phyloP scores from a whole-genome alignment of 352 stramenopile species.

The Globisporangium polare region DNA sequence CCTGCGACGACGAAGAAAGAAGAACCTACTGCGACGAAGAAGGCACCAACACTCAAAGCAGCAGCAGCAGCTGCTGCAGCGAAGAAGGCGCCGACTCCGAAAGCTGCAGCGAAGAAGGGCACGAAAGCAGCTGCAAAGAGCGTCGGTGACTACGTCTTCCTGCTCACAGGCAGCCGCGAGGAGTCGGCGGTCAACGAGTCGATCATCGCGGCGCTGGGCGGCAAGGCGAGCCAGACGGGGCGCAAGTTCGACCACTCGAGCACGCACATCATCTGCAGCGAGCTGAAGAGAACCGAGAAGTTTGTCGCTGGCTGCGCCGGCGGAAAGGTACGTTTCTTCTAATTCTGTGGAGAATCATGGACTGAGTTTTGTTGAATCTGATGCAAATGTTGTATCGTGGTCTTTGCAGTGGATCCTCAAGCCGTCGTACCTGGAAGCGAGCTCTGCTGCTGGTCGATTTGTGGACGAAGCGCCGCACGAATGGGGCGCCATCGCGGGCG shows the following conservation, averaged over 20 bases:
- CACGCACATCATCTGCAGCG: slow-evolving; percentile 85
- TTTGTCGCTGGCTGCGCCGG: slow-evolving; percentile 77
- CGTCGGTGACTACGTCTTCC: slow-evolving; percentile 31
- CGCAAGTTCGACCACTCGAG: slow-evolving; percentile 65
- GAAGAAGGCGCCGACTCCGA: slow-evolving; percentile 12
- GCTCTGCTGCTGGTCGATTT: slow-evolving; percentile 59
- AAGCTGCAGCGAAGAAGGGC: slow-evolving; percentile 15
- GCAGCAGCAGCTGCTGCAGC: neutral
- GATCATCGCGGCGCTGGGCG: slow-evolving; percentile 65
- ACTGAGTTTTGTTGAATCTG: neutral
- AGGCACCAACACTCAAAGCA: slow-evolving; percentile 16
- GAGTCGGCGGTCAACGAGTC: slow-evolving; percentile 71
- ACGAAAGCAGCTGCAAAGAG: neutral
- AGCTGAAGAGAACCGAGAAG: slow-evolving; percentile 86
- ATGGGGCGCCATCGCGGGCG: slow-evolving; percentile 51
- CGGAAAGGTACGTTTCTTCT: slow-evolving; percentile 54
- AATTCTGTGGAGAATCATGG: neutral
- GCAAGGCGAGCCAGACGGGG: slow-evolving; percentile 54
- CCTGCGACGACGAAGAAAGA: slow-evolving; percentile 9
- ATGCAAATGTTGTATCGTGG: no score
- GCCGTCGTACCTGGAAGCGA: slow-evolving; percentile 72
- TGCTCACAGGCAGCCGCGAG: slow-evolving; percentile 73
- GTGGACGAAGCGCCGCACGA: slow-evolving; percentile 69
- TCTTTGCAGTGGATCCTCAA: slow-evolving; percentile 90
- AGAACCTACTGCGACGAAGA: neutral